Evolutionary conservation across 306 rosid genomes (phyloP).

Genomic region (Arachis hypogaea): DNA sequence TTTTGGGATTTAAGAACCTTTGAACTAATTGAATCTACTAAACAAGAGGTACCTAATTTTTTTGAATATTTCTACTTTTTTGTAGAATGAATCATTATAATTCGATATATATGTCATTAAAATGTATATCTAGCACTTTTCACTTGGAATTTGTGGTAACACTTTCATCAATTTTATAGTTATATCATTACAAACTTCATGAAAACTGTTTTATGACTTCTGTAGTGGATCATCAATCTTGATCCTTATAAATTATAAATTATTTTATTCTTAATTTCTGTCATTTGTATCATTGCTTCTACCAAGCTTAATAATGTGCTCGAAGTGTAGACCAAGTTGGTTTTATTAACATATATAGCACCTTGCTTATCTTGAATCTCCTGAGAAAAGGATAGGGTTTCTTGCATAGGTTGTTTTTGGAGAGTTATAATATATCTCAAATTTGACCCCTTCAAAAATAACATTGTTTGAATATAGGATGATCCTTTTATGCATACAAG

Average conservation of each 20-base stretch:
- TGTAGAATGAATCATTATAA: background rate
- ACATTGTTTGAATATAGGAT: background rate
- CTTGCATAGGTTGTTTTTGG: constrained; percentile 30
- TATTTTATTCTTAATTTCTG: background rate
- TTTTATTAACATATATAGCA: constrained; percentile 21
- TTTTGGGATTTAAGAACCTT: constrained; percentile 88
- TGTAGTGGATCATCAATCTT: background rate
- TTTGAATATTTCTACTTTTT: background rate
- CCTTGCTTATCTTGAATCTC: constrained; percentile 31
- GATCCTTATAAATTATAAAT: background rate
- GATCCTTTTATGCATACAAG: constrained; percentile 22
- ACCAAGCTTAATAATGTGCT: constrained; percentile 6
- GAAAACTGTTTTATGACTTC: background rate
- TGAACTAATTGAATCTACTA: constrained; percentile 77
- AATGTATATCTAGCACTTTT: background rate
- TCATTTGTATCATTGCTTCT: background rate
- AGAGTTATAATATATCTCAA: constrained; percentile 23
- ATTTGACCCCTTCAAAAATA: constrained; percentile 12
- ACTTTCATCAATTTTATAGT: background rate
- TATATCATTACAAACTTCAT: constrained; percentile 4
- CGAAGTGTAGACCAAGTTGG: constrained; percentile 43
- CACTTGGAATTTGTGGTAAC: background rate
- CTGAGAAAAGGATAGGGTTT: constrained; percentile 24
- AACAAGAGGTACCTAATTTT: constrained; percentile 62
- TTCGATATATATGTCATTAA: background rate